A percentile compares a stretch with the other conserved stretches of the same genome.
phyloP scores from a whole-genome alignment of 108 stramenopile species.

The Discostella stelligeroides region DNA sequence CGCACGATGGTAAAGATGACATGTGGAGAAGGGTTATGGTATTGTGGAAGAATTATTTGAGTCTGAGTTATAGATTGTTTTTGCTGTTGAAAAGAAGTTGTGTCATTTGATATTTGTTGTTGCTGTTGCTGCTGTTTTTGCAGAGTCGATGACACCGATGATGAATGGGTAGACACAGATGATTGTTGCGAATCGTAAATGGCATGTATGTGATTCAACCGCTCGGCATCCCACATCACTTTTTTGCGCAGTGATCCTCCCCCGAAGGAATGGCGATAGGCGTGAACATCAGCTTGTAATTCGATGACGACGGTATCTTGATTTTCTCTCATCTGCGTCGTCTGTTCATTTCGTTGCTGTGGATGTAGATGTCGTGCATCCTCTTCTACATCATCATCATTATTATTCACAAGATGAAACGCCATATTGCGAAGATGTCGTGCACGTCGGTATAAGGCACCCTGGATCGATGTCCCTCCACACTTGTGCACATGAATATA shows the following conservation, averaged over 20 bases:
- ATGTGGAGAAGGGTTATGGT: too few species aligned
- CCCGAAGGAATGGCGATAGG: constrained; percentile 29
- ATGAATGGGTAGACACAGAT: neutral
- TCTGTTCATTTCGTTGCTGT: too few species aligned
- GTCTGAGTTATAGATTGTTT: too few species aligned
- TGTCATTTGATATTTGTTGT: too few species aligned
- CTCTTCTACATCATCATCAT: neutral
- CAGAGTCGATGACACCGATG: neutral
- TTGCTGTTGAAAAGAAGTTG: too few species aligned
- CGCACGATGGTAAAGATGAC: constrained; percentile 42
- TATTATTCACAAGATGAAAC: neutral
- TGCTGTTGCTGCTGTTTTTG: too few species aligned
- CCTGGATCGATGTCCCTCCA: constrained; percentile 32
- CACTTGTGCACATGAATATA: constrained; percentile 39
- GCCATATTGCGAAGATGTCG: constrained; percentile 4
- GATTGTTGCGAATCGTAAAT: constrained; percentile 5
- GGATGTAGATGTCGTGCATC: too few species aligned
- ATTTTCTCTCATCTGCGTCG: too few species aligned
- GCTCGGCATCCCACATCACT: constrained; percentile 9
- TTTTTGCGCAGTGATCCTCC: constrained; percentile 13
- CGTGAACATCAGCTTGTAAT: constrained; percentile 10
- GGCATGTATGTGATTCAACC: constrained; percentile 12
- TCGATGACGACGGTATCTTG: constrained; percentile 2
- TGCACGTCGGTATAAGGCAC: constrained; percentile 14
- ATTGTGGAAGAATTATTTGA: too few species aligned